Conservation (phyloP, 1,284 basidiomycete species). For the Ustilago hordei region DNA sequence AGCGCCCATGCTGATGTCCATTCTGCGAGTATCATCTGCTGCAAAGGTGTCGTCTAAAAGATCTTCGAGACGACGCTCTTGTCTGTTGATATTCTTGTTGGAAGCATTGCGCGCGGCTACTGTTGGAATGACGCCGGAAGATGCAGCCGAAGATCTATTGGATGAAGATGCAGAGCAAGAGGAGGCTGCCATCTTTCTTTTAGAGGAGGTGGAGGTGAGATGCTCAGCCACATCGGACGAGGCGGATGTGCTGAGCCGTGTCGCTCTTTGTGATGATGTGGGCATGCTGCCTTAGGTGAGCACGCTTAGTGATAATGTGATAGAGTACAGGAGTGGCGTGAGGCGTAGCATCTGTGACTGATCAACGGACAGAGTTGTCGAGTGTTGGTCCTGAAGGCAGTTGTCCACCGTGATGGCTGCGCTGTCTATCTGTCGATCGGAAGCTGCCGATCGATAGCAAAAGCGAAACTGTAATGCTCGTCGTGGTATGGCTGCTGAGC, state of each 20-base stretch:
- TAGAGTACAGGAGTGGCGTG: slow-evolving; percentile 2
- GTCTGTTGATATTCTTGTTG: slow-evolving; percentile 22
- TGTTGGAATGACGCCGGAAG: slow-evolving; percentile 48
- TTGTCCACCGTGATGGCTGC: neutral
- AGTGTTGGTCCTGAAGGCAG: neutral
- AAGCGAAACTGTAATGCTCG: neutral
- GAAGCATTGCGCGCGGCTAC: slow-evolving; percentile 44
- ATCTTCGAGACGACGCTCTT: slow-evolving; percentile 44
- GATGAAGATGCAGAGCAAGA: slow-evolving; percentile 24
- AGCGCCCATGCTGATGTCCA: slow-evolving; percentile 46
- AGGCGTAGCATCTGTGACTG: slow-evolving; percentile 32
- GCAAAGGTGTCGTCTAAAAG: slow-evolving; percentile 36
- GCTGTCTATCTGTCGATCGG: neutral
- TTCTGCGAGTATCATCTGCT: slow-evolving; percentile 29
- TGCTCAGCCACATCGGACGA: slow-evolving; percentile 20
- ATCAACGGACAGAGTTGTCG: neutral
- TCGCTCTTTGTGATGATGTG: slow-evolving; percentile 35
- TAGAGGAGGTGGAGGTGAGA: slow-evolving; percentile 21
- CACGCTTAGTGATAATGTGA: slow-evolving; percentile 15
- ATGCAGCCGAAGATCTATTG: slow-evolving; percentile 43
- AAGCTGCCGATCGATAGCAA: neutral
- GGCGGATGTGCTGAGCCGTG: slow-evolving; percentile 42
- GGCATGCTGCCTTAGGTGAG: slow-evolving; percentile 30
- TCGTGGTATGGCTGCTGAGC: neutral
- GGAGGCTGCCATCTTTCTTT: slow-evolving; percentile 18